phyloP scores from a whole-genome alignment of 441 rosid species.

The Bruguiera hainesii region DNA sequence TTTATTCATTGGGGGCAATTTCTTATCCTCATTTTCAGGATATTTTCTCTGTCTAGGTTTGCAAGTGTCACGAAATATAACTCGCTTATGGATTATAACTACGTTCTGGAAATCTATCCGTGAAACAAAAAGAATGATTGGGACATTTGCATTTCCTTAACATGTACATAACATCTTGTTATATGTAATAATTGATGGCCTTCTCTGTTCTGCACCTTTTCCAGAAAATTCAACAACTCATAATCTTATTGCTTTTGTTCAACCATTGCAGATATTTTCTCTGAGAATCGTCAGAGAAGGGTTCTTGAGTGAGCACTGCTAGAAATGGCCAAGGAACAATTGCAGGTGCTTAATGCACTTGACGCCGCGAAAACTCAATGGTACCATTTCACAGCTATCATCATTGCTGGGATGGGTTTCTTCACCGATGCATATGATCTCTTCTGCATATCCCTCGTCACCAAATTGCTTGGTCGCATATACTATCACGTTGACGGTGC shows the following conservation, averaged over 20 bases:
- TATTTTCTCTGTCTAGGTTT: too few relatives aligned
- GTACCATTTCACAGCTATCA: slow-evolving; percentile 62
- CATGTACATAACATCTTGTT: too few relatives aligned
- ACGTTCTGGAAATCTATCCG: too few relatives aligned
- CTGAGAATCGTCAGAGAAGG: not conserved
- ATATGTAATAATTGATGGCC: too few relatives aligned
- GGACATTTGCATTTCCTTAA: too few relatives aligned
- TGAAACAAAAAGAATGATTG: too few relatives aligned
- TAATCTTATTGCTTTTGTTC: not conserved
- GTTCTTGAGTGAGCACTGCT: not conserved
- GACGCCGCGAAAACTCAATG: slow-evolving; percentile 27
- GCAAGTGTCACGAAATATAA: too few relatives aligned
- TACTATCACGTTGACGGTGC: slow-evolving; percentile 67
- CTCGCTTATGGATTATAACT: too few relatives aligned
- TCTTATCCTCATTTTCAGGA: too few relatives aligned
- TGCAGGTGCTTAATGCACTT: not conserved
- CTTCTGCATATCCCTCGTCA: slow-evolving; percentile 68
- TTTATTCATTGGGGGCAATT: too few relatives aligned
- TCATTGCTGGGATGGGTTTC: slow-evolving; percentile 72
- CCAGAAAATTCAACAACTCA: not conserved
- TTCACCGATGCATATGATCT: slow-evolving; percentile 76
- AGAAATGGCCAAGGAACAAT: not conserved
- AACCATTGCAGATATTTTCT: not conserved
- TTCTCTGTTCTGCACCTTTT: too few relatives aligned
- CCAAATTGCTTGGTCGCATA: slow-evolving; percentile 67